These are phyloP conservation scores for Globisporangium camurandrum DNA, from an alignment of 352 stramenopile genomes.

Conservation along the genomic window DNA sequence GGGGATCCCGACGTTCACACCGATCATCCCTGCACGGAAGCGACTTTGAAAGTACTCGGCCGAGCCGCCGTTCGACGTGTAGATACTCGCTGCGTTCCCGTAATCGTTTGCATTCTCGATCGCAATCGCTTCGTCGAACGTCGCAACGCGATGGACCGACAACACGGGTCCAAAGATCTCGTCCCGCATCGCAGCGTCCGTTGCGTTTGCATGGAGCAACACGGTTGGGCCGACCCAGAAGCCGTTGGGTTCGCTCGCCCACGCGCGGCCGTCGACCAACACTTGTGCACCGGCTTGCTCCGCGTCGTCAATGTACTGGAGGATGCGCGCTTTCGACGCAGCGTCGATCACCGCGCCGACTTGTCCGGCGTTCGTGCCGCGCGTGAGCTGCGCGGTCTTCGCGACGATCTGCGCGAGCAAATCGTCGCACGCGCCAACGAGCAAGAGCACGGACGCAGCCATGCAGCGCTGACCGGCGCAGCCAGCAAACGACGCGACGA, in stretches of 20 bases:
- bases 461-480: conserved; percentile 96
- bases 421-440: conserved; percentile 72
- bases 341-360: conserved; percentile 95
- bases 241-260: conserved; percentile 47
- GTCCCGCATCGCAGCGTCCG: conserved; percentile 88
- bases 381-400: conserved; percentile 80
- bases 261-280: conserved; percentile 89
- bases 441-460: conserved; percentile 93
- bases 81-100: conserved; percentile 96
- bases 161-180: conserved; percentile 98
- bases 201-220: conserved; percentile 83
- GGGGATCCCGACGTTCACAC: conserved; percentile 95
- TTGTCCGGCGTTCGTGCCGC: conserved; percentile 87
- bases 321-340: conserved; percentile 86
- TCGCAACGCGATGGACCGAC: conserved; percentile 73
- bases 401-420: conserved; percentile 85
- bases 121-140: conserved; percentile 91
- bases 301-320: conserved; percentile 91
- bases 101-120: conserved; percentile 97
- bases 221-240: conserved; percentile 95
- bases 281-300: conserved; percentile 80
- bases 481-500: conserved; percentile 93
- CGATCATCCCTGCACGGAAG: conserved; percentile 92
- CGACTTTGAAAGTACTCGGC: conserved; percentile 92
- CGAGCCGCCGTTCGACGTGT: conserved; percentile 90